A percentile compares a stretch with the other conserved stretches of the same genome.
phyloP scores from a whole-genome alignment of 2,329 filamentous ascomycete genomes.

The Arthroderma sp. region DNA sequence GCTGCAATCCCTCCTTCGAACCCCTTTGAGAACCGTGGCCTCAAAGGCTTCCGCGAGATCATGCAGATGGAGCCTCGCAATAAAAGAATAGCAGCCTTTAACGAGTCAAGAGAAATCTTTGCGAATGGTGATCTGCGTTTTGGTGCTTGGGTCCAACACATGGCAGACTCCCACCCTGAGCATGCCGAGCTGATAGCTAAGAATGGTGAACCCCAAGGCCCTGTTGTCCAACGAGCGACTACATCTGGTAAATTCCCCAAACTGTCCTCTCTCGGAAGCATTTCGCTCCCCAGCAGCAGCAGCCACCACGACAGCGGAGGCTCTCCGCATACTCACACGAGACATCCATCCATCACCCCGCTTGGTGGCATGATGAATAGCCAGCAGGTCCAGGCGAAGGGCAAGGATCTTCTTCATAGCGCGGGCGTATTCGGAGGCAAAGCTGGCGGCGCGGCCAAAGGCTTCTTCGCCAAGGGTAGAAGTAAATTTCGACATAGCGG shows the following conservation, averaged over 20 bases:
- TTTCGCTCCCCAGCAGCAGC: conserved; percentile 15
- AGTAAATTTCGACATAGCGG: conserved; percentile 60
- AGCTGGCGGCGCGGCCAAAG: conserved; percentile 71
- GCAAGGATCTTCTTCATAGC: conserved; percentile 77
- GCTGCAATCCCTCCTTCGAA: too few relatives aligned
- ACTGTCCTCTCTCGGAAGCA: conserved; percentile 20
- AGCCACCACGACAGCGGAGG: conserved; percentile 21
- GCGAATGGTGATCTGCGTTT: conserved; percentile 62
- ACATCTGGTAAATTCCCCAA: conserved; percentile 27
- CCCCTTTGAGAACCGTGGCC: conserved; percentile 6
- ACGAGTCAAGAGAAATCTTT: conserved; percentile 58
- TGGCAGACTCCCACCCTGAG: conserved; percentile 39
- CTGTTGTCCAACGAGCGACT: conserved; percentile 18
- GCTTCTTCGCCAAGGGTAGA: conserved; percentile 78
- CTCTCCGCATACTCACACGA: conserved; percentile 20
- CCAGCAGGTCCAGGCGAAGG: conserved; percentile 61
- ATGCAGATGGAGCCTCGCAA: conserved; percentile 50
- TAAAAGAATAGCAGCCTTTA: conserved; percentile 61
- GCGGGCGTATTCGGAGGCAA: conserved; percentile 60
- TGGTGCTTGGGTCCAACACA: conserved; percentile 43
- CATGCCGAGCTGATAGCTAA: conserved; percentile 33
- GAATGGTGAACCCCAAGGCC: conserved; percentile 20
- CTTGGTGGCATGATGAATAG: conserved; percentile 35
- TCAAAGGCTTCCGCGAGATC: conserved; percentile 62
- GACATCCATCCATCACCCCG: conserved; percentile 24